A percentile compares a stretch with the other conserved stretches of the same genome.
These are phyloP conservation scores for Cercis canadensis DNA, from an alignment of 306 rosid species.

Conservation along the genomic window DNA sequence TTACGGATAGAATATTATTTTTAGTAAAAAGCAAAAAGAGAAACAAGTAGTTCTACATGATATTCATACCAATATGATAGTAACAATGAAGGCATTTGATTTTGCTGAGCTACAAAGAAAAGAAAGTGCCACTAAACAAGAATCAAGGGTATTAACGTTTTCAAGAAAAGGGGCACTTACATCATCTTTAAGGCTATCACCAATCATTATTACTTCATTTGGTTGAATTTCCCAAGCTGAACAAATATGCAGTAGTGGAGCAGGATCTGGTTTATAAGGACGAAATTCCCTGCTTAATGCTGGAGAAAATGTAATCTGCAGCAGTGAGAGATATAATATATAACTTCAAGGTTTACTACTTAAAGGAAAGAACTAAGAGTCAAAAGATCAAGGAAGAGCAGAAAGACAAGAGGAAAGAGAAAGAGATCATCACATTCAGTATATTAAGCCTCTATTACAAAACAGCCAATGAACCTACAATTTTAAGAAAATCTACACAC, in stretches of 20 bases:
- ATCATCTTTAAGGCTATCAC: conserved; percentile 94
- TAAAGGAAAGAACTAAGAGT: not conserved
- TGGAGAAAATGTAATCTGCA: conserved; percentile 85
- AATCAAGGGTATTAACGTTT: conserved; percentile 17
- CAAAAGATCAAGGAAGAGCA: not conserved
- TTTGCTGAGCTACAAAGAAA: conserved; percentile 17
- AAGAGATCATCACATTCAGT: conserved; percentile 1
- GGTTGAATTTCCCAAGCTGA: conserved; percentile 87
- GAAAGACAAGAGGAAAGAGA: not conserved
- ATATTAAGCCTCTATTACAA: conserved; percentile 6
- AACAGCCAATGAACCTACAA: conserved; percentile 12
- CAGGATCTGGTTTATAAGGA: conserved; percentile 90
- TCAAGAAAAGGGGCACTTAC: conserved; percentile 49
- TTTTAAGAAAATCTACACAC: conserved; percentile 1
- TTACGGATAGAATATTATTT: too few species aligned
- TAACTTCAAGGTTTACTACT: conserved; percentile 10
- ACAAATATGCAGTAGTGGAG: conserved; percentile 86
- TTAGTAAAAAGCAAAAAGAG: not conserved
- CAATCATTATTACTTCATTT: conserved; percentile 87
- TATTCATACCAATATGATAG: conserved; percentile 6
- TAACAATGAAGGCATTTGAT: conserved; percentile 15
- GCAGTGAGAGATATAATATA: conserved; percentile 28
- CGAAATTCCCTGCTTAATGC: conserved; percentile 89
- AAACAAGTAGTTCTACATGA: conserved; percentile 14
- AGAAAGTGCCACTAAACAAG: not conserved